These are phyloP conservation scores for Wallemia hederae DNA, from an alignment of 1,284 basidiomycete species.

Conservation along the genomic window DNA sequence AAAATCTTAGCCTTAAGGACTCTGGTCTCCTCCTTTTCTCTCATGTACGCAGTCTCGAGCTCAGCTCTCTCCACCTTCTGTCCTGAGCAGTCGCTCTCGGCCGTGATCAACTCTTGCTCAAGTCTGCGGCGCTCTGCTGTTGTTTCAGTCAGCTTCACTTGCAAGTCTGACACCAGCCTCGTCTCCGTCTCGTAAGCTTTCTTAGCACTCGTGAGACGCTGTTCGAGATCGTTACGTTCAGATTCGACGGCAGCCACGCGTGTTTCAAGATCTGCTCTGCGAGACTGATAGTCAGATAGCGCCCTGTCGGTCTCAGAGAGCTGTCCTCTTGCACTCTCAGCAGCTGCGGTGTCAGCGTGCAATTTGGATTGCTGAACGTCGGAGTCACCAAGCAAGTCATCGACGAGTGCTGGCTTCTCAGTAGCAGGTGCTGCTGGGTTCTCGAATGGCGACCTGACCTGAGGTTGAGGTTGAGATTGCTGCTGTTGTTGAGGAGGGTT, in stretches of 20 bases:
- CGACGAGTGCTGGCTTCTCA: background rate
- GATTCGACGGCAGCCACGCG: slow-evolving; percentile 31
- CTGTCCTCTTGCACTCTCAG: slow-evolving; percentile 43
- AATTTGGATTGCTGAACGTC: slow-evolving; percentile 9
- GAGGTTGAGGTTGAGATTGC: background rate
- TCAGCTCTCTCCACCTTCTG: slow-evolving; percentile 71
- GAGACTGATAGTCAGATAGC: slow-evolving; percentile 12
- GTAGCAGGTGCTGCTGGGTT: background rate
- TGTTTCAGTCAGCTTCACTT: slow-evolving; percentile 42
- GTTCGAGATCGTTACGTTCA: slow-evolving; percentile 18
- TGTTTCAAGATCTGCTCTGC: slow-evolving; percentile 15
- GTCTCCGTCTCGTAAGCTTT: slow-evolving; percentile 62
- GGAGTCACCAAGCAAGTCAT: background rate
- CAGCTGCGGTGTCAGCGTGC: slow-evolving; percentile 23
- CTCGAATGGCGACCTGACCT: background rate
- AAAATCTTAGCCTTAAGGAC: slow-evolving; percentile 56
- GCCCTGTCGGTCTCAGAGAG: slow-evolving; percentile 9
- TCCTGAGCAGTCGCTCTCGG: slow-evolving; percentile 74
- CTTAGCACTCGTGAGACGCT: slow-evolving; percentile 17
- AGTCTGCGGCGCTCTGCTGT: slow-evolving; percentile 40
- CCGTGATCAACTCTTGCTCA: slow-evolving; percentile 52
- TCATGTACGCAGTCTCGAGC: slow-evolving; percentile 54
- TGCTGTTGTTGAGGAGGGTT: slow-evolving; percentile 1
- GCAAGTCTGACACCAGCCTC: slow-evolving; percentile 38
- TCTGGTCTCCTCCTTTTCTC: slow-evolving; percentile 82